These are phyloP conservation scores for Colletotrichum liriopes DNA, from an alignment of 2,329 filamentous ascomycete genomes.

Conservation along the genomic window DNA sequence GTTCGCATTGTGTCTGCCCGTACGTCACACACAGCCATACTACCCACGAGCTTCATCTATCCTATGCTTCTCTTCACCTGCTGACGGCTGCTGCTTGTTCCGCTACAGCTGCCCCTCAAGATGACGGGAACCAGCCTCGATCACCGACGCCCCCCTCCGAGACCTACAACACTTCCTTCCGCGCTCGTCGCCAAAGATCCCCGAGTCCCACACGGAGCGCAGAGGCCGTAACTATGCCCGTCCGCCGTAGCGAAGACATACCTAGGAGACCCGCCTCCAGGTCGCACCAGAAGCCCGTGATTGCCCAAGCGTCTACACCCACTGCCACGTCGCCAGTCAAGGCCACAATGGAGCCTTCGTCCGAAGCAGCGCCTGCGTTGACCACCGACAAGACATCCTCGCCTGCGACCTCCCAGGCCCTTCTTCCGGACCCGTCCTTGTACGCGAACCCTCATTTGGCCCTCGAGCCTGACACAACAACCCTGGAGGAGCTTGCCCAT, in stretches of 20 bases:
- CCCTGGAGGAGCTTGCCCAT: constrained; percentile 83
- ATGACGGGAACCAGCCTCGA: constrained; percentile 59
- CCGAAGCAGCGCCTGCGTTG: constrained; percentile 50
- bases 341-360: constrained; percentile 44
- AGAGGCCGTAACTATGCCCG: constrained; percentile 59
- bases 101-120: constrained; percentile 65
- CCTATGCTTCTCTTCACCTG: constrained; percentile 17
- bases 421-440: constrained; percentile 76
- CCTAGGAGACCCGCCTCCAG: constrained; percentile 56
- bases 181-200: constrained; percentile 67
- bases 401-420: constrained; percentile 60
- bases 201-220: constrained; percentile 68
- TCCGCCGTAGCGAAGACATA: constrained; percentile 62
- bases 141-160: constrained; percentile 56
- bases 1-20: constrained; percentile 72
- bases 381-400: constrained; percentile 60
- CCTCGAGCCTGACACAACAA: constrained; percentile 76
- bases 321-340: constrained; percentile 47
- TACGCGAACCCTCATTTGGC: constrained; percentile 75
- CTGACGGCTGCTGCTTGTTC: constrained; percentile 45
- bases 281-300: constrained; percentile 63
- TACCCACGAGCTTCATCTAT: constrained; percentile 17
- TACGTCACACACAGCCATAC: constrained; percentile 61
- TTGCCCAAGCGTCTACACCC: constrained; percentile 60
- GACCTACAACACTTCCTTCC: constrained; percentile 70